A percentile compares a stretch with the other conserved stretches of the same genome.
These are phyloP conservation scores for Leishmania guyanensis DNA, from an alignment of 208 protist genomes.

Conservation along the genomic window DNA sequence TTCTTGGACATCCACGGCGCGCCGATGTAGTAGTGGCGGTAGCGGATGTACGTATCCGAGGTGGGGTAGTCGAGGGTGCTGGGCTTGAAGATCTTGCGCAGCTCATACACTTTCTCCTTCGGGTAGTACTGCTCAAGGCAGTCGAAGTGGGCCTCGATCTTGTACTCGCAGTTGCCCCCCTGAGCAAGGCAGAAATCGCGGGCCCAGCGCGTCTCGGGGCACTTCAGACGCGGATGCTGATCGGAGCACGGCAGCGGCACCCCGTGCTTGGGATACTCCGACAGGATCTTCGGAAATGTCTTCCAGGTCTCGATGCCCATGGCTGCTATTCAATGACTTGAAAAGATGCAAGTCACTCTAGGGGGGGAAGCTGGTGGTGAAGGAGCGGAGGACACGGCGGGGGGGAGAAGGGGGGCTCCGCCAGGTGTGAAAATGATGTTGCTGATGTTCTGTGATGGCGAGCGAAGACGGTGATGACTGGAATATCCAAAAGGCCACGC, in stretches of 20 bases:
- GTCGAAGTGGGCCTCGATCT: conserved; percentile 93
- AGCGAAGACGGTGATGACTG: not conserved
- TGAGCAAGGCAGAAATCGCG: conserved; percentile 85
- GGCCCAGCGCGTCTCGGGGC: conserved; percentile 83
- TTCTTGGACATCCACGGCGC: conserved; percentile 75
- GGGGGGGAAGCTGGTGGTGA: not conserved
- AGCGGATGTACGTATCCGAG: conserved; percentile 84
- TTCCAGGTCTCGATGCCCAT: conserved; percentile 92
- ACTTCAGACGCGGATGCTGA: conserved; percentile 78
- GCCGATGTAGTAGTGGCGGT: conserved; percentile 81
- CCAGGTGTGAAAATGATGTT: not conserved
- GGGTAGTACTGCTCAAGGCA: conserved; percentile 89
- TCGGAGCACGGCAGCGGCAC: conserved; percentile 83
- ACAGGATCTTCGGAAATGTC: conserved; percentile 69
- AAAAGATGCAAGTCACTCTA: not conserved
- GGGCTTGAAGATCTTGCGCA: conserved; percentile 85
- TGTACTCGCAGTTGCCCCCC: conserved; percentile 89
- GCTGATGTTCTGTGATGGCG: not conserved
- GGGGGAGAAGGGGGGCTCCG: not conserved
- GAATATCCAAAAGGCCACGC: not conserved
- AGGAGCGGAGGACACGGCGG: too few relatives aligned
- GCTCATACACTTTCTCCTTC: conserved; percentile 73
- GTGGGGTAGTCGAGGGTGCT: conserved; percentile 87
- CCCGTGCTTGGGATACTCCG: conserved; percentile 78
- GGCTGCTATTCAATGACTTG: not conserved